phyloP scores from a whole-genome alignment of 176 grass and related monocot species.

The Carex myosuroides region DNA sequence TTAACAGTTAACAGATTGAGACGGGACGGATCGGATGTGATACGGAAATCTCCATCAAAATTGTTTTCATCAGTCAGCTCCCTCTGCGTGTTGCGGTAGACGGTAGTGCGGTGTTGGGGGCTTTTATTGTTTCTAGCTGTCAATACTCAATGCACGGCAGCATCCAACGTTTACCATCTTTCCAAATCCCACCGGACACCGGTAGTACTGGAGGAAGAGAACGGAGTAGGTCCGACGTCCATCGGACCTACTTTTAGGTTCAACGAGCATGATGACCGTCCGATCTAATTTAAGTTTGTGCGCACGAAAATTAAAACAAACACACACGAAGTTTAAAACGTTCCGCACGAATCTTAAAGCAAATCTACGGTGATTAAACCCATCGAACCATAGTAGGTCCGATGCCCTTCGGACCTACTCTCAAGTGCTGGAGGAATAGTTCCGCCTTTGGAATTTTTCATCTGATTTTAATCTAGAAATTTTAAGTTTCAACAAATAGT shows the following conservation, averaged over 20 bases:
- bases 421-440: not conserved
- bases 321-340: too few species aligned
- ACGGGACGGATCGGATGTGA: not conserved
- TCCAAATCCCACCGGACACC: not conserved
- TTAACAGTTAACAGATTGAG: not conserved
- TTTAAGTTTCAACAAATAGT: too few species aligned
- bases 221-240: too few species aligned
- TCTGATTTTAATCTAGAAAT: not conserved
- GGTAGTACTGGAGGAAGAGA: not conserved
- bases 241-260: too few species aligned
- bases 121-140: constrained; percentile 7
- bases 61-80: not conserved
- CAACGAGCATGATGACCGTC: too few species aligned
- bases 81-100: too few species aligned
- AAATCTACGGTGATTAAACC: too few species aligned
- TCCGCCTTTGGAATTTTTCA: not conserved
- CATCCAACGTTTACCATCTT: not conserved
- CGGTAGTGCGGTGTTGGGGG: not conserved
- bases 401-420: too few species aligned
- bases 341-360: too few species aligned
- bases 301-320: too few species aligned
- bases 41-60: not conserved
- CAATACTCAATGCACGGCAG: not conserved
- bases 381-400: too few species aligned
- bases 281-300: too few species aligned